Percentiles rank a stretch among this genome's conserved stretches.
phyloP scores from a whole-genome alignment of 1,284 basidiomycete genomes.

The Phaffia rhodozyma region DNA sequence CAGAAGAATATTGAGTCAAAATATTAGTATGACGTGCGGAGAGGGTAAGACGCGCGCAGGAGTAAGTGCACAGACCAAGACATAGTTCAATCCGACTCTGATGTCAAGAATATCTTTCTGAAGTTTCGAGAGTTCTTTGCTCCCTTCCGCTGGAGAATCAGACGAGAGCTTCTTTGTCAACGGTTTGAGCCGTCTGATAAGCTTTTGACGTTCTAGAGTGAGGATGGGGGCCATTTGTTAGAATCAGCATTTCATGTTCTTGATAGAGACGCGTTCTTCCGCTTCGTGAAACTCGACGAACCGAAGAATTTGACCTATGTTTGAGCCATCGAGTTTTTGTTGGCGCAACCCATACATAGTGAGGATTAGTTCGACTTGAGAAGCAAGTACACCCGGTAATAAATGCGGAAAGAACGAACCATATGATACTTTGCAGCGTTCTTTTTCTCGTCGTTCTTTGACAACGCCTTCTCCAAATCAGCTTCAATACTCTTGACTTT shows the following conservation, averaged over 20 bases:
- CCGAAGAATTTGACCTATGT: conserved; percentile 68
- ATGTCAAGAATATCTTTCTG: conserved; percentile 46
- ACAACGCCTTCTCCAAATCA: conserved; percentile 55
- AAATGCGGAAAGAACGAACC: conserved; percentile 25
- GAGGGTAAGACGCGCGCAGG: not conserved
- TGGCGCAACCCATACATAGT: too few species aligned
- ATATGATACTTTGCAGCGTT: conserved; percentile 67
- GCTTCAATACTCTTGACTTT: conserved; percentile 58
- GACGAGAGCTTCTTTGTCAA: conserved; percentile 43
- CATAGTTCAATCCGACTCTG: conserved; percentile 71
- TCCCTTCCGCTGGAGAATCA: conserved; percentile 31
- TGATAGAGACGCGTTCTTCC: too few species aligned
- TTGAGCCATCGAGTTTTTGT: not conserved
- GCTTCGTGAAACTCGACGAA: conserved; percentile 32
- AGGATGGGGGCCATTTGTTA: not conserved
- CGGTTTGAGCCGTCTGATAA: conserved; percentile 57
- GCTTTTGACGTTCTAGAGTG: conserved; percentile 60
- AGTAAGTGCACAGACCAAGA: conserved; percentile 46
- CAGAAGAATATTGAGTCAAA: not conserved
- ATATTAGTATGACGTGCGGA: not conserved
- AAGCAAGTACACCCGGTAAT: too few species aligned
- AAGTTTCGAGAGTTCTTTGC: conserved; percentile 37
- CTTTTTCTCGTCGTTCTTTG: conserved; percentile 52
- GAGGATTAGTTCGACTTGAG: not conserved
- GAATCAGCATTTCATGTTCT: too few species aligned